Base-by-base conservation (phyloP, 108 stramenopile species). In the Nitzschia inconspicua region DNA sequence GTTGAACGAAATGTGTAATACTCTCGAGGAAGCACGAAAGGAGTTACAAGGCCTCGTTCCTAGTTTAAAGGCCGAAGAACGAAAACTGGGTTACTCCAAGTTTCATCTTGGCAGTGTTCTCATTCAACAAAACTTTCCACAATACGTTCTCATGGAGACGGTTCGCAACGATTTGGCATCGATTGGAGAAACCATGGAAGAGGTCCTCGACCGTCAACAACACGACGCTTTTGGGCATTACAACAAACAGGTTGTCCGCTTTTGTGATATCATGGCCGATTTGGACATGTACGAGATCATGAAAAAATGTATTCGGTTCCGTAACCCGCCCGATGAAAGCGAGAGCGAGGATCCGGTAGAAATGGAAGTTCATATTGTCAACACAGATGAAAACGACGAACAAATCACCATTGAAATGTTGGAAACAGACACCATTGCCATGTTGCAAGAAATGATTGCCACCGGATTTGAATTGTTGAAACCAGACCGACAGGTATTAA, bases 231-330 rank as follows among this genome's bases (percentile, higher is more conserved):
- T 69, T 44, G 7, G 3, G 1, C 16, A 35, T 13, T 69, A 60
- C 25, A 19, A 37, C 4, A 69, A 29, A 26, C 59, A 60, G 19
- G 44, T 69, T 0, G 22, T 49, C 6, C 23, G 59, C 18, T 69
- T 69, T 60, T 69, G 68, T 26, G 68, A 60, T 41, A 51, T 69
- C 51, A 60, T 69, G 68, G 50, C 58, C 0, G 59, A 60, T 41
- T 49, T 69, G 22, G 44, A 53, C 23, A 32, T 69, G 37, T 69
- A 60, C 28, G 68, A 69, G 27, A 56, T 66, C 55, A 74, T 74
- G 73, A 18, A 64, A 11, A 70, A 62, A 34, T 70, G 69, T 42
- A 44, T 61, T 0, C 43, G 62, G 5, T 55, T 70, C 0, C 54
- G 51, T 52, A 14, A 60, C 19, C 53, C 52, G 10, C 69, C 69